Evolutionary conservation across 805 yeast genomes (phyloP).

Genomic region (Millerozyma acaciae): DNA sequence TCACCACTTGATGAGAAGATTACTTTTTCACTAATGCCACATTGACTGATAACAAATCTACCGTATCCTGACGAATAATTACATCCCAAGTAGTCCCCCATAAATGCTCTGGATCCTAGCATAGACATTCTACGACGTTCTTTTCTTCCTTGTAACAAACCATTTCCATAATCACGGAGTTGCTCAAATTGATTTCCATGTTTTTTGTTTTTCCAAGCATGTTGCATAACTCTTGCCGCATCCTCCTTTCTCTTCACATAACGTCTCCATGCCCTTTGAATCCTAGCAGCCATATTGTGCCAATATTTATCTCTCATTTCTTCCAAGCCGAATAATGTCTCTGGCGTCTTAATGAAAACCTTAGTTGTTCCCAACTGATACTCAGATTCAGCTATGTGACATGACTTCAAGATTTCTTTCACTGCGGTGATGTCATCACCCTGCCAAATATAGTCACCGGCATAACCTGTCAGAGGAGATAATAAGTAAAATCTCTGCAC

Average conservation of each 20-base stretch:
- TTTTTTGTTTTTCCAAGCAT: constrained; percentile 73
- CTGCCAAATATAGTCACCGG: constrained; percentile 63
- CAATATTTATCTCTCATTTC: constrained; percentile 95
- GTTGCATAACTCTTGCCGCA: constrained; percentile 78
- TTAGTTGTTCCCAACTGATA: constrained; percentile 90
- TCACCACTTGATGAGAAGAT: constrained; percentile 81
- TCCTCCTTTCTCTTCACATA: constrained; percentile 76
- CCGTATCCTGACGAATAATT: constrained; percentile 72
- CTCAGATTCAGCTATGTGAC: constrained; percentile 72
- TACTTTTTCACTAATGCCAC: constrained; percentile 67
- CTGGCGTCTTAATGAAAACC: constrained; percentile 95
- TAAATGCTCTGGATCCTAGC: constrained; percentile 79
- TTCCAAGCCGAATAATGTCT: constrained; percentile 90
- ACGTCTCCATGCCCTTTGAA: constrained; percentile 95
- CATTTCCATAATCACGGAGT: constrained; percentile 79
- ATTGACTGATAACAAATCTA: constrained; percentile 62
- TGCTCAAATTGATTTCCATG: constrained; percentile 83
- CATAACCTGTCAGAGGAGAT: constrained; percentile 88
- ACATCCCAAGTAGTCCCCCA: constrained; percentile 93
- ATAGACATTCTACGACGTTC: constrained; percentile 88
- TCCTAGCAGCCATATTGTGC: constrained; percentile 97
- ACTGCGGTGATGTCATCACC: constrained; percentile 55
- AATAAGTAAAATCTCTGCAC: constrained; percentile 89
- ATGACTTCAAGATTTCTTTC: constrained; percentile 44
- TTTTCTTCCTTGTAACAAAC: constrained; percentile 66